Evolutionary conservation across 768 basidiomycete species (phyloP), one percentile per base, ranked within the genome.

Genomic region (Rhodotorula sphaerocarpa): DNA sequence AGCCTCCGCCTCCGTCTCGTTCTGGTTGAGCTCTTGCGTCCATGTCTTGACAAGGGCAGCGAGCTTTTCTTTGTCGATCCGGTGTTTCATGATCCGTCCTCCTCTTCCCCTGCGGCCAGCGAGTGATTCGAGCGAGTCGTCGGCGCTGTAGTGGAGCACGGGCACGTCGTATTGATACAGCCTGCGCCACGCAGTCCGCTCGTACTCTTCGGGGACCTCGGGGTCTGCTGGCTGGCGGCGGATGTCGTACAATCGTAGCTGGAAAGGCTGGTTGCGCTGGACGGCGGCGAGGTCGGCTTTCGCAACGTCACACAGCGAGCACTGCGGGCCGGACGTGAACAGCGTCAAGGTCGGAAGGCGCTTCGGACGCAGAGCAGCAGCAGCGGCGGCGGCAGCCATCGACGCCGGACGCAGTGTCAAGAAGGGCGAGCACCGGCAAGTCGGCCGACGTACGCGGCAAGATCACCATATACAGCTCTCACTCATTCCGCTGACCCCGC

Each of bases 101-200:
- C 63, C 63, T 6, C 18, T 25, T 3, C 50, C 57, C 4, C 33
- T 53, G 30, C 52, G 55, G 10, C 67, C 63, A 12, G 55, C 50
- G n/a, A 65, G 57, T 6, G 45, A 36, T 21, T 65, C 67, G 42
- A 69, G 45, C 23, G 50, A 33, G 15, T 28, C 28, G 36, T 59
- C 53, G 7, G 33, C 48, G 52, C 55, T 53, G 25, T 44, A 44
- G n/a, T 69, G 67, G 14, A 69, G 45, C 11, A 69, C 67, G 7
- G 67, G 67, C 25, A 69, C 50, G 43, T 69, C 67, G 60, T 65
- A 69, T 63, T 68, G 67, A n/a, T 69, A 69, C 21, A 69, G 44
- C 27, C 67, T 18, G 0, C 67, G 16, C 67, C 67, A 69, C 0
- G 63, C 60, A 3, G 52, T 55, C 7, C 67, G 31, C 20, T 64